phyloP scores from a whole-genome alignment of 176 grass and related monocot species.

The Puccinellia tenuiflora region DNA sequence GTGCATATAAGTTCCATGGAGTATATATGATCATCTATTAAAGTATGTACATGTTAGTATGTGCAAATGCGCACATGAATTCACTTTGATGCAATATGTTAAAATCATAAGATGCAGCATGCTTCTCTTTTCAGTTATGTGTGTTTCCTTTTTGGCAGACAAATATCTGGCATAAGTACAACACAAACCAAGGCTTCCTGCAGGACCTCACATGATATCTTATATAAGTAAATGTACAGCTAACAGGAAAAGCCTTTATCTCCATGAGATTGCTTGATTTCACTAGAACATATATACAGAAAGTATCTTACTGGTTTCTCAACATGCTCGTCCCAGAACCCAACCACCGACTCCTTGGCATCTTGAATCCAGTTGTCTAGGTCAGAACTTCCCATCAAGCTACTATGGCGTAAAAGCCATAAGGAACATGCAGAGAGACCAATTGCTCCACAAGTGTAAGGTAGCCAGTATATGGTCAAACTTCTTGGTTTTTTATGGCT shows the following conservation, averaged over 20 bases:
- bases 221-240: neutral
- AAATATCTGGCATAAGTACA: neutral
- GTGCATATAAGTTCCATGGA: neutral
- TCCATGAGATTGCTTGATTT: constrained; percentile 1
- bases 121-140: constrained; percentile 13
- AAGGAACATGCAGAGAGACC: constrained; percentile 82
- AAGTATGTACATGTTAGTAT: constrained; percentile 9
- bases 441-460: constrained; percentile 78
- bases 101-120: neutral
- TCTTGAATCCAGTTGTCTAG: constrained; percentile 91
- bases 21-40: neutral
- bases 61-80: neutral
- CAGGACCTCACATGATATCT: neutral
- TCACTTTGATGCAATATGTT: neutral
- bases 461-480: constrained; percentile 70
- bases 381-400: constrained; percentile 95
- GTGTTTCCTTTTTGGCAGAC: neutral
- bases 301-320: constrained; percentile 70
- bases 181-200: constrained; percentile 3
- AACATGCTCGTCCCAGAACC: constrained; percentile 86
- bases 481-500: constrained; percentile 66
- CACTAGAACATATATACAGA: constrained; percentile 6
- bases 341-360: constrained; percentile 66
- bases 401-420: constrained; percentile 89
- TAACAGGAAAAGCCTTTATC: neutral